Evolutionary conservation across 805 yeast genomes (phyloP), one percentile per base, ranked within the genome.

Genomic region (Wickerhamomyces kurtzmanii): DNA sequence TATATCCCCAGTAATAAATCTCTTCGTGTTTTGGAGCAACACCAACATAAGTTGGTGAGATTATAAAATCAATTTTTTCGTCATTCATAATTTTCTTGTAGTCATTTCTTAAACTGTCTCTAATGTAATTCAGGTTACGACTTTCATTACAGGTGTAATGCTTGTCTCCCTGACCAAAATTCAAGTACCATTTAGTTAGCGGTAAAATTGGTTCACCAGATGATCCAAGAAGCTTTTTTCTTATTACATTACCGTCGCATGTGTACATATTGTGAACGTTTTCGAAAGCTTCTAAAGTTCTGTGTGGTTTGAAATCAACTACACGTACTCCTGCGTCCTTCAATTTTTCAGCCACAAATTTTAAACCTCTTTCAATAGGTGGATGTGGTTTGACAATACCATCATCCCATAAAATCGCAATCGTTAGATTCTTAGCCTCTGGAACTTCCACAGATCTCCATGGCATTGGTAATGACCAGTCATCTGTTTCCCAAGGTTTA

Each of bases 1-100:
- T 79, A 59, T 82, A 82, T 4, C 87, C 80, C 87, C 91, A 82
- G 53, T 78, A 78, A 49, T 68, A 70, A 6, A 78, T 66, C 28
- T 65, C 61, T 26, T 67, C 70, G 14, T 79, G 71, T 30, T 64
- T 65, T 24, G 85, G 83, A n/a, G 91, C 84, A 28, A 74, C 75
- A 37, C 78, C 77, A 31, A 67, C 69, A 51, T 75, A 73, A 6
- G 75, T 67, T 34, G 89, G 87, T 28, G 79, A 67, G 24, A 81
- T 52, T 33, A 81, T 63, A 43, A 75, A 70, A 43, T 81, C 87
- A 26, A 80, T 64, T 29, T 65, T 64, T 44, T 73, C 61, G 15
- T 64, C 50, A 33, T 67, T 59, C 45, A 79, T 62, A 44, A 56
- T 65, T 25, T 68, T 63, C 26, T 62, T 56, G 47, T 77, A 78